Conservation (phyloP, 2,329 filamentous ascomycete genomes). For the Microascus cirrosus region DNA sequence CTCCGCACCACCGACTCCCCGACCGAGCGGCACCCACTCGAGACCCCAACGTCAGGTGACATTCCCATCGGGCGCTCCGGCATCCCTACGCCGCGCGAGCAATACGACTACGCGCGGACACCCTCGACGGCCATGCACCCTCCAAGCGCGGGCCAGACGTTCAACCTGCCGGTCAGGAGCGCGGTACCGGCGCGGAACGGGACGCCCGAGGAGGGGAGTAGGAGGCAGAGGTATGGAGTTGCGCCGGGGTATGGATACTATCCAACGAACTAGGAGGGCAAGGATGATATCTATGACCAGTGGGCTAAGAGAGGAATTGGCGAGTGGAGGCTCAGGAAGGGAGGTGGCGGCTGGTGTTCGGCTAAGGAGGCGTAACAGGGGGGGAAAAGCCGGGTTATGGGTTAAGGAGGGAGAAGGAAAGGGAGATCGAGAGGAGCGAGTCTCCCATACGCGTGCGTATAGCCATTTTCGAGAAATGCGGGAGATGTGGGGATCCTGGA, state of each 20-base stretch:
- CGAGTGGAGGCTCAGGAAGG: background rate
- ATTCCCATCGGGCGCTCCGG: slow-evolving; percentile 53
- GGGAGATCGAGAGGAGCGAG: background rate
- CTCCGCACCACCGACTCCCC: slow-evolving; percentile 55
- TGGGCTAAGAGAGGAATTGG: slow-evolving; percentile 5
- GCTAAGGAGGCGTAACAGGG: background rate
- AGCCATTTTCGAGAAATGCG: background rate
- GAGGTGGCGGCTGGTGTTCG: background rate
- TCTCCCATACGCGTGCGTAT: background rate
- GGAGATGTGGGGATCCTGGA: background rate
- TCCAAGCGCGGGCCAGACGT: slow-evolving; percentile 26
- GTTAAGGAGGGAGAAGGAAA: background rate
- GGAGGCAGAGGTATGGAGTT: slow-evolving; percentile 41
- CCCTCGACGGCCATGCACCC: slow-evolving; percentile 22
- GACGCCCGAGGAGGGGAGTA: slow-evolving; percentile 38
- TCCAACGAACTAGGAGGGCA: slow-evolving; percentile 1
- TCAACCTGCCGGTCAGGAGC: slow-evolving; percentile 53
- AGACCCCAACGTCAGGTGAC: slow-evolving; percentile 59
- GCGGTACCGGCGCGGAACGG: slow-evolving; percentile 49
- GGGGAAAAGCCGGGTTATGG: background rate
- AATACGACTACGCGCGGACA: slow-evolving; percentile 36
- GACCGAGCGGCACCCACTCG: slow-evolving; percentile 24
- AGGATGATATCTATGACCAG: background rate
- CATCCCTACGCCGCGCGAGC: slow-evolving; percentile 43
- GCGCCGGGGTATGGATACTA: slow-evolving; percentile 28